phyloP scores from a whole-genome alignment of 352 stramenopile genomes.

The Phytophthora ohioensis region DNA sequence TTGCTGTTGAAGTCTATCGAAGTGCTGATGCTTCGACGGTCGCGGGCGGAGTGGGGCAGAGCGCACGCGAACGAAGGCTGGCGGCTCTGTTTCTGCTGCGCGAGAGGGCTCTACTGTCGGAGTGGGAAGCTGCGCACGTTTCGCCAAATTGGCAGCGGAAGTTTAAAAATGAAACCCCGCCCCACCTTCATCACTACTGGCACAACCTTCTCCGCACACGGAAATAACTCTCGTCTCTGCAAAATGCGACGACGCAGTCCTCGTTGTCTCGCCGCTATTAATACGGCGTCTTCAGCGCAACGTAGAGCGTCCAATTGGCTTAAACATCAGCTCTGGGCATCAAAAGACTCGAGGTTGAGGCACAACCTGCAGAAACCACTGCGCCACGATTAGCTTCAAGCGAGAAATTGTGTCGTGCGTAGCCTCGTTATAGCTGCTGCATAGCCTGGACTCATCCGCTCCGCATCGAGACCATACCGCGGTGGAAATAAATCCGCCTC shows the following conservation, averaged over 20 bases:
- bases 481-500: slow-evolving; percentile 20
- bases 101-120: slow-evolving; percentile 39
- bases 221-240: slow-evolving; percentile 41
- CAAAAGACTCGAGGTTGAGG: slow-evolving; percentile 20
- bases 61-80: slow-evolving; percentile 22
- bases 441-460: slow-evolving; percentile 18
- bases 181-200: slow-evolving; percentile 25
- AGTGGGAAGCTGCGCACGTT: slow-evolving; percentile 46
- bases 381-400: slow-evolving; percentile 31
- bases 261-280: slow-evolving; percentile 40
- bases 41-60: slow-evolving; percentile 28
- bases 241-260: slow-evolving; percentile 34
- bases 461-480: neutral
- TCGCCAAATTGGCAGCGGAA: slow-evolving; percentile 56
- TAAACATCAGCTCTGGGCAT: slow-evolving; percentile 7
- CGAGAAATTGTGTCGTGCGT: neutral
- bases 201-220: slow-evolving; percentile 24
- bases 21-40: slow-evolving; percentile 35
- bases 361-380: slow-evolving; percentile 32
- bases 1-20: slow-evolving; percentile 27
- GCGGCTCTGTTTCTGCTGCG: slow-evolving; percentile 45
- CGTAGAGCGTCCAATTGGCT: slow-evolving; percentile 23
- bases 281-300: slow-evolving; percentile 23
- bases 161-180: slow-evolving; percentile 80
- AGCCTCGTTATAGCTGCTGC: slow-evolving; percentile 23